These are phyloP conservation scores for Zarea fungicola DNA, from an alignment of 2,329 filamentous ascomycete genomes.

Conservation along the genomic window DNA sequence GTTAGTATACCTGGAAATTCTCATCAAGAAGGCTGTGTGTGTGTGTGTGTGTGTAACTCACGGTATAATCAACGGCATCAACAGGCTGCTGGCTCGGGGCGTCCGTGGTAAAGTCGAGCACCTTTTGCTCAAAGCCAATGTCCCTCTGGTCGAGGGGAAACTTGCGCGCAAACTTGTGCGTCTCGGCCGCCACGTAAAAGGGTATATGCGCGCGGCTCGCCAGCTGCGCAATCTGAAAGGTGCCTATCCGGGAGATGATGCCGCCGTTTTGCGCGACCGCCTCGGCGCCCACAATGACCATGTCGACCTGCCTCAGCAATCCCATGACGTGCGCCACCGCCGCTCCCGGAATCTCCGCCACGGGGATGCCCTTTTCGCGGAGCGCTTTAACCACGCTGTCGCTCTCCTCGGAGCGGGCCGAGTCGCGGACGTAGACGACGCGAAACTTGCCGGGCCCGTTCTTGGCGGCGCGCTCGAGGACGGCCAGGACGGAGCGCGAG, in stretches of 20 bases:
- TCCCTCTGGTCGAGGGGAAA: slow-evolving; percentile 80
- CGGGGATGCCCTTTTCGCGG: slow-evolving; percentile 68
- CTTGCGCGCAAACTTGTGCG: slow-evolving; percentile 90
- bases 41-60: no score
- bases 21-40: not conserved
- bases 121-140: slow-evolving; percentile 69
- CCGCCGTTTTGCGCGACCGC: slow-evolving; percentile 93
- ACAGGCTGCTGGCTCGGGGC: slow-evolving; percentile 39
- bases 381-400: slow-evolving; percentile 66
- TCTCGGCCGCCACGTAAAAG: slow-evolving; percentile 90
- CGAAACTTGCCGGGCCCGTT: slow-evolving; percentile 61
- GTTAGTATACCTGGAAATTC: slow-evolving; percentile 20
- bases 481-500: slow-evolving; percentile 72
- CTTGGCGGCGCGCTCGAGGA: slow-evolving; percentile 64
- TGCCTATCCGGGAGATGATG: slow-evolving; percentile 81
- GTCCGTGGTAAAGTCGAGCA: slow-evolving; percentile 66
- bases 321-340: slow-evolving; percentile 76
- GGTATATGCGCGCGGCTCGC: slow-evolving; percentile 65
- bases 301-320: slow-evolving; percentile 52
- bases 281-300: slow-evolving; percentile 66
- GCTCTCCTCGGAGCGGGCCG: slow-evolving; percentile 54
- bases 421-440: slow-evolving; percentile 73
- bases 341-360: slow-evolving; percentile 53
- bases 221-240: slow-evolving; percentile 78
- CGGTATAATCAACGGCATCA: slow-evolving; percentile 66